Evolutionary conservation across 768 basidiomycete genomes (phyloP).

Genomic region (Mycena olivaceomarginata): DNA sequence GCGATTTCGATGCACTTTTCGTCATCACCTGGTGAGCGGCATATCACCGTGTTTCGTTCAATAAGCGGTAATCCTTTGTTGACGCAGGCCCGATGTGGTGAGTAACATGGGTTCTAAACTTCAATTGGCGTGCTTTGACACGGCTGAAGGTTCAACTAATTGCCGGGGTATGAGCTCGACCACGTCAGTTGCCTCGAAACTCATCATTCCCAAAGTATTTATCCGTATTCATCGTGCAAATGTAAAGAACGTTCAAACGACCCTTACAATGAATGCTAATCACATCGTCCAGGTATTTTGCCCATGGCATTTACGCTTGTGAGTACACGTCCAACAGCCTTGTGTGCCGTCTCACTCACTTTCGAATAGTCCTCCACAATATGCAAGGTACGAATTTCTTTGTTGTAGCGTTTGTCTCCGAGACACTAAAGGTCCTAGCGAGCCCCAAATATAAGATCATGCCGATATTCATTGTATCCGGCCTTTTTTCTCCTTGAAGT

Average conservation of each 20-base stretch:
- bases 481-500: background rate
- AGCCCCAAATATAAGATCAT: constrained; percentile 41
- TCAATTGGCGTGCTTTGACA: background rate
- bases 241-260: constrained; percentile 28
- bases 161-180: background rate
- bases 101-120: background rate
- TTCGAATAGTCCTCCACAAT: background rate
- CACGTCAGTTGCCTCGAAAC: background rate
- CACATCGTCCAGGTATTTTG: constrained; percentile 43
- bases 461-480: constrained; percentile 42
- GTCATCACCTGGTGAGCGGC: constrained; percentile 42
- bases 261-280: background rate
- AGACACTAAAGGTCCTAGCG: constrained; percentile 27
- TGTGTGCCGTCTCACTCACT: background rate
- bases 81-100: constrained; percentile 7
- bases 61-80: background rate
- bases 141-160: constrained; percentile 6
- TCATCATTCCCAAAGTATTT: constrained; percentile 36
- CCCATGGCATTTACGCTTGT: constrained; percentile 42
- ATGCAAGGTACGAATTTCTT: background rate
- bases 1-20: constrained; percentile 35
- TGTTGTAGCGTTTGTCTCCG: background rate
- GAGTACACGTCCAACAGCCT: background rate
- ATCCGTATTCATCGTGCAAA: constrained; percentile 46
- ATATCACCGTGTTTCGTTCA: background rate